Evolutionary conservation across 2,329 filamentous ascomycete genomes (phyloP), one percentile per base, ranked within the genome.

Genomic region (Coniochaeta hoffmannii): DNA sequence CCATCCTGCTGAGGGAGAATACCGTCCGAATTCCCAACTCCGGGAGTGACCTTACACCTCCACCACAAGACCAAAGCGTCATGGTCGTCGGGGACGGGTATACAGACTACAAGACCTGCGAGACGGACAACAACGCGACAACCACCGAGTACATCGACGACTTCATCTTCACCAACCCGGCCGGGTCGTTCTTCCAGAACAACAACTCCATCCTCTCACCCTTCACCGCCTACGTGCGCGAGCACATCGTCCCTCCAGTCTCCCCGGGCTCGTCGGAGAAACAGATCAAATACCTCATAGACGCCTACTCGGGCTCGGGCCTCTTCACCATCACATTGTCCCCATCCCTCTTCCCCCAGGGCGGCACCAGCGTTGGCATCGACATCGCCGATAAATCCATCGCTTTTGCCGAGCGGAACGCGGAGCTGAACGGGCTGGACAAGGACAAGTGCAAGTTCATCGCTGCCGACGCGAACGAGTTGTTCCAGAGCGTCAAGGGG

Each of bases 181-280:
- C 94, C 11, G 92, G 92, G 57, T 85, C 90, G 53, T 99, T 99
- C 76, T 99, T 99, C 82, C 94, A 99, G 69, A 99, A 99, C 79
- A 99, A 99, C 81, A 97, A 97, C 77, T 95, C 91, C 55, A 97
- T 99, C 72, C 86, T 99, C 24, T 85, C 89, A 30, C 74, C 77
- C 15, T 96, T 97, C 72, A 96, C 91, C 14, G 80, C 84, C 61
- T 96, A 95, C 75, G 89, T 97, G 68, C 88, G 90, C 59, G 79
- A 88, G 35, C 82, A 88, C 70, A 88, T 93, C 65, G 77, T 92
- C 1, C 86, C 85, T 0, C 73, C 78, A 2, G 32, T 63, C 50
- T 53, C 65, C 30, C 56, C 64, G 32, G 63, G n/a, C 68, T 53
- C 63, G 63, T 56, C 53, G 57, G 35, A 50, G 52, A 70, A 70